Base-by-base conservation (phyloP, 2,329 filamentous ascomycete species). In the Phyllosticta citrichinensis region DNA sequence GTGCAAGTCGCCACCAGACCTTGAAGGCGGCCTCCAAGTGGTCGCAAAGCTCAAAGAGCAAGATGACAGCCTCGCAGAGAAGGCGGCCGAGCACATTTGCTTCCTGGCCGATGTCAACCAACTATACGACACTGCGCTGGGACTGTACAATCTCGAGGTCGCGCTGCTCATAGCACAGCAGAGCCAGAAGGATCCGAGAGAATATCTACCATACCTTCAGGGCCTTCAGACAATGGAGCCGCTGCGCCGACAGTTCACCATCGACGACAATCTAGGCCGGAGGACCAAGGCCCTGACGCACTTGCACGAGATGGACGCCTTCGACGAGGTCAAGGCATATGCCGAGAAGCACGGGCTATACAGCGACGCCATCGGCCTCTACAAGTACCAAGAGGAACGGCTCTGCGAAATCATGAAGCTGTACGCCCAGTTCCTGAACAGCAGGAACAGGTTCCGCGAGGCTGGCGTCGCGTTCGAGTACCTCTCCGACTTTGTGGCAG, bases 121-220 rank as follows among this genome's bases (percentile, higher is more conserved):
- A 50, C 83, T 99, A 0, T 99, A 96, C 68, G 90, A 97, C 64
- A 87, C 92, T 63, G 89, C 94, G 0, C 80, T 99, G 1, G 92
- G 92, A 1, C 79, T 97, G 2, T 99, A 99, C 71, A 87, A 97
- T 68, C 83, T 99, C 2, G 91, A 96, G 11, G 83, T 99, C 8
- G 87, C 93, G 3, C 80, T 99, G 11, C 80, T 97, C 5, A 89
- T 99, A 12, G 94, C 94, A 0, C 94, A 99, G 70, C 92, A 97
- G 70, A 94, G 92, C 0, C 94, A 99, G 74, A 90, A 93, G 71
- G 94, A 99, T 68, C 94, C 94, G 1, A 81, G 91, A 66, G 94
- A 99, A 73, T 99, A 99, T 67, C 83, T 97, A 8, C 94, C 94
- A 3, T 97, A 97, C 70, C 84, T 99, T 57, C 92, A 96, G 69